These are phyloP conservation scores for Yamadazyma pseudoaaseri DNA, from an alignment of 1,139 yeast species.

Conservation along the genomic window DNA sequence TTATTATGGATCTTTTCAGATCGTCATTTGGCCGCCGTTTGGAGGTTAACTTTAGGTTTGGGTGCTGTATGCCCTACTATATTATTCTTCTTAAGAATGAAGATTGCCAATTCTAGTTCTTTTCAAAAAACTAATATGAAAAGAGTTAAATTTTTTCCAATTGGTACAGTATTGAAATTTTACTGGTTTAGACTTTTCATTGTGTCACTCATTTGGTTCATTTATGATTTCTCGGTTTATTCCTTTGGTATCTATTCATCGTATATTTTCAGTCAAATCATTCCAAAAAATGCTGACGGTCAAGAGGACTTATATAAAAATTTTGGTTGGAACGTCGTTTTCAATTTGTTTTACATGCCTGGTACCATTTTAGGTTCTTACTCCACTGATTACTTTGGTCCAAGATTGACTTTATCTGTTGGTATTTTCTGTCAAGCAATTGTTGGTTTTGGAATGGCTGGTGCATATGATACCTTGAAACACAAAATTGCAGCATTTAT, in stretches of 20 bases:
- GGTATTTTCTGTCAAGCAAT: slow-evolving; percentile 76
- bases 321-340: slow-evolving; percentile 91
- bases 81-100: slow-evolving; percentile 73
- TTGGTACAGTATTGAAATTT: slow-evolving; percentile 66
- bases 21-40: slow-evolving; percentile 72
- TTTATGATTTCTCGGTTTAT: slow-evolving; percentile 84
- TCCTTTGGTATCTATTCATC: slow-evolving; percentile 85
- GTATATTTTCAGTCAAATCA: slow-evolving; percentile 56
- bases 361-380: slow-evolving; percentile 86
- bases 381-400: slow-evolving; percentile 84
- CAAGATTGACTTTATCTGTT: slow-evolving; percentile 67
- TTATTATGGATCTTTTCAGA: slow-evolving; percentile 77
- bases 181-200: slow-evolving; percentile 79
- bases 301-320: slow-evolving; percentile 56
- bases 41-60: slow-evolving; percentile 90
- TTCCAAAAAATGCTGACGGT: slow-evolving; percentile 45
- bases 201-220: slow-evolving; percentile 82
- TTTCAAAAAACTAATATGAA: slow-evolving; percentile 73
- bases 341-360: slow-evolving; percentile 85
- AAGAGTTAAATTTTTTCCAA: slow-evolving; percentile 58
- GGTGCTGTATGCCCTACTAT: slow-evolving; percentile 91
- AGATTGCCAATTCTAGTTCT: slow-evolving; percentile 68
- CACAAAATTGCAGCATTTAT: slow-evolving; percentile 73
- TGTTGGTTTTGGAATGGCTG: slow-evolving; percentile 87
- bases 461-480: slow-evolving; percentile 53